Percentiles rank a stretch among this genome's conserved stretches.
phyloP scores from a whole-genome alignment of 2,329 filamentous ascomycete genomes.

The Coleophoma cylindrospora region DNA sequence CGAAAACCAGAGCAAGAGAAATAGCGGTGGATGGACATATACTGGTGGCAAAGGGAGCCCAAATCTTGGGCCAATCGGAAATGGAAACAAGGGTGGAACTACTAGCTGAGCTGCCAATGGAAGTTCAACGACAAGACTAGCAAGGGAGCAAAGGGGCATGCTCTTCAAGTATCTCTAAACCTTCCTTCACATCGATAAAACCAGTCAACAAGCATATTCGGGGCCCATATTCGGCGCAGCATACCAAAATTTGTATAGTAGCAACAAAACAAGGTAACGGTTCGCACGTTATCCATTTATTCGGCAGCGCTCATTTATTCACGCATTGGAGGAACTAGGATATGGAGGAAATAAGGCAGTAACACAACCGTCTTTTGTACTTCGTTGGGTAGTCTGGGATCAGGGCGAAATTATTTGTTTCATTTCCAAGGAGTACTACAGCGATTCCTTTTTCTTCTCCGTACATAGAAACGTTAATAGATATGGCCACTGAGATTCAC shows the following conservation, averaged over 20 bases:
- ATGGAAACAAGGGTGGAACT: conserved; percentile 8
- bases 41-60: conserved; percentile 15
- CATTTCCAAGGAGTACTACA: background rate
- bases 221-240: no score
- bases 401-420: background rate
- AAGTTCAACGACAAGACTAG: background rate
- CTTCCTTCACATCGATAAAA: no score
- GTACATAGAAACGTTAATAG: background rate
- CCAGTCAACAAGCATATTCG: no score
- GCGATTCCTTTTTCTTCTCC: background rate
- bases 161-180: no score
- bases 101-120: background rate
- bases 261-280: no score
- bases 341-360: no score
- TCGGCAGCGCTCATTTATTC: no score
- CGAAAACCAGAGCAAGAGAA: conserved; percentile 38
- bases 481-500: background rate
- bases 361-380: no score
- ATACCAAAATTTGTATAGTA: no score
- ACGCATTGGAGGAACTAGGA: no score
- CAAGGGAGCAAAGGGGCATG: no score
- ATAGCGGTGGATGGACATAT: conserved; percentile 25
- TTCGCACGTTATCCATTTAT: no score
- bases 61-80: conserved; percentile 14
- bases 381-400: background rate